Evolutionary conservation across 2,329 filamentous ascomycete species (phyloP).

Genomic region (Taxawa tesnikishii): DNA sequence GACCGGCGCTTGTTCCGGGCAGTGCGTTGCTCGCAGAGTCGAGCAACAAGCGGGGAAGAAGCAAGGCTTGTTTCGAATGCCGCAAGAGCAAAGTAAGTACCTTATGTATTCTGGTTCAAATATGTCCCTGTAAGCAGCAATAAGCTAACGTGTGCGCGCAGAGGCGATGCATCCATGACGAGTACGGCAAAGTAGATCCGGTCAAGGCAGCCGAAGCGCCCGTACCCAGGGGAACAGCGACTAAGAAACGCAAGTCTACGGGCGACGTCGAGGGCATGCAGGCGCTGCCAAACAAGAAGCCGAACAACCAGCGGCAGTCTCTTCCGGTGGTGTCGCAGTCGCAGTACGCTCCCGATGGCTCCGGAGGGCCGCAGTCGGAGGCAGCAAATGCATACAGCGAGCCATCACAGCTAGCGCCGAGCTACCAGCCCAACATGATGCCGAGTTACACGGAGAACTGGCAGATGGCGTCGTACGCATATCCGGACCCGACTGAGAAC

Average conservation of each 20-base stretch:
- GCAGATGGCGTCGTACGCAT: constrained; percentile 14
- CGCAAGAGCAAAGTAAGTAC: constrained; percentile 51
- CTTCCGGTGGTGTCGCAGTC: constrained; percentile 4
- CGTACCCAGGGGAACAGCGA: constrained; percentile 44
- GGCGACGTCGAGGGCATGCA: constrained; percentile 23
- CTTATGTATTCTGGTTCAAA: constrained; percentile 13
- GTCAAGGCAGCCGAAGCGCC: constrained; percentile 50
- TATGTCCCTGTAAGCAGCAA: no score
- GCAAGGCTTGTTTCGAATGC: constrained; percentile 54
- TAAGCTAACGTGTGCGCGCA: constrained; percentile 19
- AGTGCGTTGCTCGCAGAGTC: constrained; percentile 8
- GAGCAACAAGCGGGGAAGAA: constrained; percentile 27
- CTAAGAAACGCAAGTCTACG: constrained; percentile 38
- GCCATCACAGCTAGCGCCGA: constrained; percentile 3
- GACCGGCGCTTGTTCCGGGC: constrained; percentile 5
- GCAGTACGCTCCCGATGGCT: background rate
- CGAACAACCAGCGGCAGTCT: constrained; percentile 4
- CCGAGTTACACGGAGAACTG: constrained; percentile 9
- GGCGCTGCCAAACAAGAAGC: constrained; percentile 13
- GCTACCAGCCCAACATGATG: constrained; percentile 10
- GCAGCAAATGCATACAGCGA: constrained; percentile 1
- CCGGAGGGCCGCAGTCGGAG: background rate
- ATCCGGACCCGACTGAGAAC: constrained; percentile 10
- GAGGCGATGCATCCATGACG: constrained; percentile 56
- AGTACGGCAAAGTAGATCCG: constrained; percentile 51